Evolutionary conservation across 164 flowering plant genomes (phyloP).

Genomic region (Magnolia sinica): DNA sequence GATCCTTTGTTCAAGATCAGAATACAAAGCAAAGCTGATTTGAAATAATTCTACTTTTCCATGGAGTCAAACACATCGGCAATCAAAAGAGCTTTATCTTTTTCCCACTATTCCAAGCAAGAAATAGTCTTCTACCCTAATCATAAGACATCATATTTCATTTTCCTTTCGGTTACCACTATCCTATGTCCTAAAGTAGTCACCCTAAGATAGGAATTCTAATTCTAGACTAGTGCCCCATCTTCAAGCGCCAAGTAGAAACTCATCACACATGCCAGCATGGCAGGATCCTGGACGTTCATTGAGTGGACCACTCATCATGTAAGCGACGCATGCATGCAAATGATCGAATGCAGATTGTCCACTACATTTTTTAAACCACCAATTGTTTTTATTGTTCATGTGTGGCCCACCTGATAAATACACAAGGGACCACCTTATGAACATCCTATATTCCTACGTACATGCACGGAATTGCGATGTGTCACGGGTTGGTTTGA

Average conservation of each 20-base stretch:
- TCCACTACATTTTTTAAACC: neutral
- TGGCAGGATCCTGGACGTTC: neutral
- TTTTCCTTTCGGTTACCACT: constrained; percentile 45
- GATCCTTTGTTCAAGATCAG: constrained; percentile 8
- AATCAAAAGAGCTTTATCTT: neutral
- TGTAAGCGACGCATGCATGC: neutral
- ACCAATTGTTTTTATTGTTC: no score
- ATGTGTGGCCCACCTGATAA: no score
- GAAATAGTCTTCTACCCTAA: constrained; percentile 27
- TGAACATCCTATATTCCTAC: no score
- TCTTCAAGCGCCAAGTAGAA: neutral
- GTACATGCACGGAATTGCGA: no score
- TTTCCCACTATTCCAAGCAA: constrained; percentile 3
- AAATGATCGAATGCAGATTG: neutral
- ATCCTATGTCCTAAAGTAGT: constrained; percentile 17
- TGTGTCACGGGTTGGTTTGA: no score
- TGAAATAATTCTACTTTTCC: constrained; percentile 10
- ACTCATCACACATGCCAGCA: neutral
- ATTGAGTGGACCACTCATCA: neutral
- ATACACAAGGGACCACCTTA: no score
- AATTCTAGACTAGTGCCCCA: neutral
- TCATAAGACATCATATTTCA: constrained; percentile 27
- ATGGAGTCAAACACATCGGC: constrained; percentile 20
- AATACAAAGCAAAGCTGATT: neutral
- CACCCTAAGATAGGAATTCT: neutral